Percentiles rank a stretch among this genome's conserved stretches.
Evolutionary conservation across 352 stramenopile genomes (phyloP).

Genomic region (Phytophthora cactorum): DNA sequence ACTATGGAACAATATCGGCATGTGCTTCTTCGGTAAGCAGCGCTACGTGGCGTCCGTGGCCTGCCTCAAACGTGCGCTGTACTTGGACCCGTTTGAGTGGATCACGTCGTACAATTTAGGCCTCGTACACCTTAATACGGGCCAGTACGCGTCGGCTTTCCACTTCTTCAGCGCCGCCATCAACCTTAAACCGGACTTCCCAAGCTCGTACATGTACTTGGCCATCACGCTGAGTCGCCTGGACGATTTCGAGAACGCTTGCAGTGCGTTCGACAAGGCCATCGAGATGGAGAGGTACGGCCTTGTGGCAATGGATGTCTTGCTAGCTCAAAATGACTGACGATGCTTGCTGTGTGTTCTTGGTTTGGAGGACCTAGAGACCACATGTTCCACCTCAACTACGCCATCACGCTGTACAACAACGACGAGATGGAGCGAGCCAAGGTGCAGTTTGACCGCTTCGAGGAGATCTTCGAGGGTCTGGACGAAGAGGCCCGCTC

Average conservation of each 20-base stretch:
- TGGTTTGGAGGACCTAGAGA: conserved; percentile 45
- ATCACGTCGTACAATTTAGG: conserved; percentile 95
- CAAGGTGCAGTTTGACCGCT: conserved; percentile 85
- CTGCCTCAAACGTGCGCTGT: conserved; percentile 92
- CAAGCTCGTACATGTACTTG: conserved; percentile 94
- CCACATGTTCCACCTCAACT: conserved; percentile 91
- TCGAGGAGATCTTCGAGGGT: conserved; percentile 81
- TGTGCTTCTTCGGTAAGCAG: conserved; percentile 96
- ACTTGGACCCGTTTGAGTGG: conserved; percentile 95
- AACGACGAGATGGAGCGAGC: conserved; percentile 90
- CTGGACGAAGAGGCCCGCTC: conserved; percentile 74
- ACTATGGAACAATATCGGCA: conserved; percentile 96
- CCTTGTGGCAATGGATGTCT: background rate
- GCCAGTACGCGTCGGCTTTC: conserved; percentile 93
- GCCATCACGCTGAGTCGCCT: conserved; percentile 89
- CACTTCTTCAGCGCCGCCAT: conserved; percentile 93
- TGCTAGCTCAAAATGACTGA: background rate
- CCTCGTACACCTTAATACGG: conserved; percentile 93
- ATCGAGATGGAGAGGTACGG: conserved; percentile 86
- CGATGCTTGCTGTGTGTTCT: background rate
- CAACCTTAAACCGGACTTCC: conserved; percentile 89
- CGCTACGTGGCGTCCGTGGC: conserved; percentile 86
- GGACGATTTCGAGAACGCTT: conserved; percentile 94
- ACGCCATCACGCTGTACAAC: conserved; percentile 89
- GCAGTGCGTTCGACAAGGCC: conserved; percentile 92